A percentile compares a stretch with the other conserved stretches of the same genome.
Evolutionary conservation across 139 green algal species (phyloP).

Genomic region (Klebsormidium nitens): DNA sequence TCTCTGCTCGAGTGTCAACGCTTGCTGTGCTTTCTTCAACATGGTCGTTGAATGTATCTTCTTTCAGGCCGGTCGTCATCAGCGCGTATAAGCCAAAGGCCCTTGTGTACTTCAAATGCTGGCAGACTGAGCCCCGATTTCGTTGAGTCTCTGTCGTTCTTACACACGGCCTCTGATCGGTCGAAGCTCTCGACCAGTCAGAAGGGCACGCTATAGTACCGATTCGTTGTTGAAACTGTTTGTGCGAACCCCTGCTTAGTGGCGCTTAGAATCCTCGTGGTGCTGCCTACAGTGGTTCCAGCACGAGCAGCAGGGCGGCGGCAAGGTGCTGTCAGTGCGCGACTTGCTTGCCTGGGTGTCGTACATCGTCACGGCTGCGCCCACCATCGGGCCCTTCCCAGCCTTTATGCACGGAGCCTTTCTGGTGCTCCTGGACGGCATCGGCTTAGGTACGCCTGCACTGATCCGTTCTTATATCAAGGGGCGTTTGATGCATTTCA

Average conservation of each 20-base stretch:
- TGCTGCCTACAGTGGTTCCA: conserved; percentile 32
- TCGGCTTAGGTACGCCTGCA: conserved; percentile 73
- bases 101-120: background rate
- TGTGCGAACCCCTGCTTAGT: no score
- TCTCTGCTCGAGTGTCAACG: conserved; percentile 5
- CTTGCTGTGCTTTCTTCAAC: no score
- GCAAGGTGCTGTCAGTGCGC: conserved; percentile 63
- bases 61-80: no score
- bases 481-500: no score
- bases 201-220: no score
- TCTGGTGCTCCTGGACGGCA: conserved; percentile 86
- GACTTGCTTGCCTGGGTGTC: conserved; percentile 85
- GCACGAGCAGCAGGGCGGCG: background rate
- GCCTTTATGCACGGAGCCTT: conserved; percentile 85
- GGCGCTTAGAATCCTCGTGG: no score
- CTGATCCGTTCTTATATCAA: no score
- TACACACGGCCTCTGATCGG: no score
- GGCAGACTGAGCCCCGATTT: background rate
- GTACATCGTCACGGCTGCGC: conserved; percentile 68
- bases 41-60: no score
- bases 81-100: background rate
- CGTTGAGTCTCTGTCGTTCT: no score
- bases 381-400: conserved; percentile 46
- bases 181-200: no score
- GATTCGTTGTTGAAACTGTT: no score